Percentiles rank a stretch among this genome's conserved stretches.
These are phyloP conservation scores for Trypanosoma lewisi DNA, from an alignment of 208 protist genomes.

Conservation along the genomic window DNA sequence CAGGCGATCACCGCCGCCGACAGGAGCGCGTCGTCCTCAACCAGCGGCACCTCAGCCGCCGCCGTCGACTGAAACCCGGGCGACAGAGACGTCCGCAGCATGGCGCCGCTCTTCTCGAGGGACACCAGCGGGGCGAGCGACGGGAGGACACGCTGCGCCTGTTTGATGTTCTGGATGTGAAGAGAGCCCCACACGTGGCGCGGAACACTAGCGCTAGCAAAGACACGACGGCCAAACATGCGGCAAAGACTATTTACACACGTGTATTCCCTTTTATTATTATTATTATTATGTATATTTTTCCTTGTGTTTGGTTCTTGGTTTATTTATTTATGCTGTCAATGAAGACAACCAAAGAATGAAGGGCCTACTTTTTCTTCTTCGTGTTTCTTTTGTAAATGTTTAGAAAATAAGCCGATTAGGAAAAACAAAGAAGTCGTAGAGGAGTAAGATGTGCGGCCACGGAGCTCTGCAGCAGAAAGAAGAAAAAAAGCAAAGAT, in stretches of 20 bases:
- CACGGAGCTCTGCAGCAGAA: too few relatives aligned
- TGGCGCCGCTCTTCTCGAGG: conserved; percentile 16
- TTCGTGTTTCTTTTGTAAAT: neutral
- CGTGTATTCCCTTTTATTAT: too few relatives aligned
- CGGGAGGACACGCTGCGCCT: conserved; percentile 61
- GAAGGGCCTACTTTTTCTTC: neutral
- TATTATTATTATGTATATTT: neutral
- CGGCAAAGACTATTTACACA: neutral
- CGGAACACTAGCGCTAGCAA: conserved; percentile 69
- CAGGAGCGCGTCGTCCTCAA: conserved; percentile 1
- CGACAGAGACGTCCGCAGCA: conserved; percentile 2
- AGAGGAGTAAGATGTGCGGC: neutral
- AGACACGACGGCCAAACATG: conserved; percentile 87
- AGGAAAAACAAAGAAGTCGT: neutral
- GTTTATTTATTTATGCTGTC: neutral
- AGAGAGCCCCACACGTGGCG: conserved; percentile 63
- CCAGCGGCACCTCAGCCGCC: neutral
- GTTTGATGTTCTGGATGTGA: conserved; percentile 60
- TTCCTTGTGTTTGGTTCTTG: neutral
- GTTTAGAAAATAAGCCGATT: neutral
- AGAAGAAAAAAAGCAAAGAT: too few relatives aligned
- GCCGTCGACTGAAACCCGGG: neutral
- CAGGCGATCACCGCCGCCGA: neutral
- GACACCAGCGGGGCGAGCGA: conserved; percentile 45
- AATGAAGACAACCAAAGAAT: neutral